Evolutionary conservation across 139 green algal species (phyloP).

Genomic region (Chloropicon primus): DNA sequence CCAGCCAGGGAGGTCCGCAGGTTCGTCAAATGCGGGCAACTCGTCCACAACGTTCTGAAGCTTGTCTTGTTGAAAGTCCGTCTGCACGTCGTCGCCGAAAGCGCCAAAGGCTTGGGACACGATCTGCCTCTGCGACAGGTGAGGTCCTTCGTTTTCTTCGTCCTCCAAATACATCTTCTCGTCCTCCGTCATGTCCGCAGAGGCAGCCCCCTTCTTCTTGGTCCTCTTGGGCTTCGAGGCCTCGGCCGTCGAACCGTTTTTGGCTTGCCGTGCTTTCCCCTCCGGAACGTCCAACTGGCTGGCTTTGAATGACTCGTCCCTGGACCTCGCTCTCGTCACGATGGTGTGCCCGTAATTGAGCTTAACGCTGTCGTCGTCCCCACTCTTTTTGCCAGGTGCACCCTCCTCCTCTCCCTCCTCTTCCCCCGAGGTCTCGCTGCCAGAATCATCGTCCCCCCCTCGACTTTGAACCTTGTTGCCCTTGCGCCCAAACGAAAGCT

Average conservation of each 20-base stretch:
- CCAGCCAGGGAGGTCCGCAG: constrained; percentile 72
- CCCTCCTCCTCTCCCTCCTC: neutral
- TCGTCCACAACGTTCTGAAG: constrained; percentile 52
- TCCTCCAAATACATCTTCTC: neutral
- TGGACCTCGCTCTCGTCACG: neutral
- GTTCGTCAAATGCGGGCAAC: constrained; percentile 49
- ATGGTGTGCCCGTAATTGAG: neutral
- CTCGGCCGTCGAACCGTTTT: neutral
- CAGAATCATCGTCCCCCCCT: neutral
- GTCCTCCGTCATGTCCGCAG: neutral
- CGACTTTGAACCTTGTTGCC: neutral
- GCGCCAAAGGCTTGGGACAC: neutral
- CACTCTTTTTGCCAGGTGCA: neutral
- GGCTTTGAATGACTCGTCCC: neutral
- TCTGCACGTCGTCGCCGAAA: constrained; percentile 71
- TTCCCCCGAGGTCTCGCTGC: neutral
- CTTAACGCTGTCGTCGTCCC: neutral
- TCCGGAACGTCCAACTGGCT: neutral
- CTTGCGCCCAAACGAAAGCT: neutral
- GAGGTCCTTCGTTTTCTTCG: neutral
- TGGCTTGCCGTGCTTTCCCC: neutral
- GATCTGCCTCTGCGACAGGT: neutral
- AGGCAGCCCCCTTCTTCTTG: neutral
- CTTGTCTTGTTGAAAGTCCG: constrained; percentile 81
- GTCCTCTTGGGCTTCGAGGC: neutral